Conservation (phyloP, 306 rosid species). For the Lathyrus sativus region DNA sequence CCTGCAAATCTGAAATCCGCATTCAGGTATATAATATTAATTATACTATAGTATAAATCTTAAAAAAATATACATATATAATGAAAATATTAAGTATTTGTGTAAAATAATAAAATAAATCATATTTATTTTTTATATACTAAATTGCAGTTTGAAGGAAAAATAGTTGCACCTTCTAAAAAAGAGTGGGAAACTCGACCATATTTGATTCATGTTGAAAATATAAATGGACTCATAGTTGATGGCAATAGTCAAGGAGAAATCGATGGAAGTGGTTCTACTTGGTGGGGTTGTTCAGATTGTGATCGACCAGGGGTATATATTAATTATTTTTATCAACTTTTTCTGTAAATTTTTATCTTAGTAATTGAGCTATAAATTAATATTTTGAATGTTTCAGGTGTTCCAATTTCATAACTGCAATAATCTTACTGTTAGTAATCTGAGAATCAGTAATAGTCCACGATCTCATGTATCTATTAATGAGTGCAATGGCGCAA, state of each 20-base stretch:
- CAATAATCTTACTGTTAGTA: neutral
- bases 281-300: neutral
- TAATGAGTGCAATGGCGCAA: neutral
- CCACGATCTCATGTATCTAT: constrained; percentile 37
- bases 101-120: no score
- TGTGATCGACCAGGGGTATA: neutral
- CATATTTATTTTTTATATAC: neutral
- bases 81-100: no score
- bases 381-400: constrained; percentile 5
- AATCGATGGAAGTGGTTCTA: neutral
- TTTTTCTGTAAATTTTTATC: neutral
- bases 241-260: neutral
- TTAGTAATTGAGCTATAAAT: neutral
- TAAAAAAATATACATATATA: no score
- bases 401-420: neutral
- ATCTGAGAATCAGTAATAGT: constrained; percentile 2
- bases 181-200: neutral
- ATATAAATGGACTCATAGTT: neutral
- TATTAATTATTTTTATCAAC: neutral
- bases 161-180: neutral
- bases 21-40: no score
- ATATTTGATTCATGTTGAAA: neutral
- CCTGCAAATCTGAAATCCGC: no score
- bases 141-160: neutral
- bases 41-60: no score